Evolutionary conservation across 306 rosid species (phyloP), one percentile per base, ranked within the genome.

Genomic region (Sesbania bispinosa): DNA sequence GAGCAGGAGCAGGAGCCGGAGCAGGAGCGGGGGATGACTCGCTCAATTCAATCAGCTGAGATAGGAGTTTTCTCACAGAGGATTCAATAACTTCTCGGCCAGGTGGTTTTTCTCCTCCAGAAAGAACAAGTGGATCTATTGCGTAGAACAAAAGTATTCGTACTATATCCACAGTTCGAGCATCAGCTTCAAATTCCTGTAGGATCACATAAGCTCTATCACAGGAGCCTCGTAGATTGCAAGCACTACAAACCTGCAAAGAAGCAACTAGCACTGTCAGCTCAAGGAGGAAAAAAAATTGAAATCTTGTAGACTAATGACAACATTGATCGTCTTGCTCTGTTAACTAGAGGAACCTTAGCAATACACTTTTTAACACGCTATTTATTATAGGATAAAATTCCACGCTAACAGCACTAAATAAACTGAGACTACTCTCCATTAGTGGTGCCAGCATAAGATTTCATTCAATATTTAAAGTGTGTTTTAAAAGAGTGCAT

Each of bases 81-180:
- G 82, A 84, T 73, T 89, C 99, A 18, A 89, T 75, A 67, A 51
- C 53, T 65, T 91, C 90, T 78, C 95, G 85, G 46, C 96, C 93
- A 1, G 78, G 77, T 42, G 87, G 89, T 77, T 85, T 94, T 66
- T 79, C 83, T 53, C 85, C 90, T 53, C 85, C 91, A 4, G 88
- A 80, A 81, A 91, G 69, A 75, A 91, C 85, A 59, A 86, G 74
- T 9, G 96, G 88, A 78, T 94, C 99, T 29, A 94, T 68, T 2
- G 99, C 97, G 42, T 95, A 81, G 36, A 71, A 61, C 77, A 91
- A 72, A 72, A 95, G 84, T 83, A 91, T 54, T 35, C 97, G 89
- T 76, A 88, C 88, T 67, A 91, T 15, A 91, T 95, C 99, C 85
- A 89, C 96, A 8, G 99, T 95, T 46, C 97, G 85, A 51, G 92